Evolutionary conservation across 306 rosid species (phyloP), one percentile per base, ranked within the genome.

Genomic region (Fragaria vesca): DNA sequence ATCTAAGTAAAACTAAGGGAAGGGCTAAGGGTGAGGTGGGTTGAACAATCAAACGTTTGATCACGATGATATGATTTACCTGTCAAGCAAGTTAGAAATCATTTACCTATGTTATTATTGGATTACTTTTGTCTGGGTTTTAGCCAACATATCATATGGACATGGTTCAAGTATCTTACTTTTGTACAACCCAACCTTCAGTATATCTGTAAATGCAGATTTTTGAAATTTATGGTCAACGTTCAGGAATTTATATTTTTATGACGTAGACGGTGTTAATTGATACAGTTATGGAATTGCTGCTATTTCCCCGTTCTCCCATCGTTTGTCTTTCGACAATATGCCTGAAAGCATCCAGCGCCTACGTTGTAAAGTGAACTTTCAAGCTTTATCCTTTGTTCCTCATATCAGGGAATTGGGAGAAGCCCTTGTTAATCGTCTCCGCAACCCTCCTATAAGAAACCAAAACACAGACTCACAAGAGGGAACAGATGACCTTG

Each of bases 231-330:
- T 57, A 18, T 40, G 32, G 21, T 76, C 38, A 16, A 45, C 17
- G 24, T 71, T 46, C 67, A 34, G 63, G 70, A 70, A 55, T 63
- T 40, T 65, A 60, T n/a, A 32, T 24, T 38, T 55, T 60, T 9
- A 28, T 72, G 28, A 73, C 28, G 69, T 5, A 3, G 46, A 76
- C 42, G 67, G 66, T 43, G 30, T 45, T 73, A 48, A 73, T 70
- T 69, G 62, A 46, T 69, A 46, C 91, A 93, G 97, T 72, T 85
- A 89, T 79, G 94, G 96, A 65, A 69, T 95, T 79, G 97, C 92
- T 85, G 99, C 97, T 61, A 83, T 95, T 78, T 80, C 99, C 72
- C 99, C 99, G 36, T 95, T 95, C 88, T 91, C 99, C 78, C 99
- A 95, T 80, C 99, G 99, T 16, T 83, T 95, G 85, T 79, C 89